A percentile compares a stretch with the other conserved stretches of the same genome.
Conservation (phyloP, 495 filamentous ascomycete genomes). For the Penicillium desertorum region DNA sequence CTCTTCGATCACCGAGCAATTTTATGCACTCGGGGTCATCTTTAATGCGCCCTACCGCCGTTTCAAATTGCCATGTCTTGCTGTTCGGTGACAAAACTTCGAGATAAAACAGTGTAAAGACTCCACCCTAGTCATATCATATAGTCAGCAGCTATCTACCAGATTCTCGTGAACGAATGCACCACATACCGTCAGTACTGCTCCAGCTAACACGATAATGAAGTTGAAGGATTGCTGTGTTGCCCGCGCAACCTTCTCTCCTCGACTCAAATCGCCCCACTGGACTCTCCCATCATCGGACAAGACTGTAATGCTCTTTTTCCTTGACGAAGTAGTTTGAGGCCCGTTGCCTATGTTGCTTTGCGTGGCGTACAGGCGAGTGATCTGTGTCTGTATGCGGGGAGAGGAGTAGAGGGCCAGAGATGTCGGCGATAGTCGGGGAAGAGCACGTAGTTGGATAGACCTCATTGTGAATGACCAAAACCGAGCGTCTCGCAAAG, state of each 20-base stretch:
- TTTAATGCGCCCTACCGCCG: constrained; percentile 76
- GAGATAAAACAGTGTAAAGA: constrained; percentile 74
- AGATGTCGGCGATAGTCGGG: constrained; percentile 18
- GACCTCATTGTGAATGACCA: constrained; percentile 20
- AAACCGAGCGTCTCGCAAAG: background rate
- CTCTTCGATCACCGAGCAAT: constrained; percentile 70
- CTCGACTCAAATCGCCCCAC: constrained; percentile 70
- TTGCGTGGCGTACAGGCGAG: constrained; percentile 55
- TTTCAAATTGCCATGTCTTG: constrained; percentile 84
- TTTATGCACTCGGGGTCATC: constrained; percentile 65
- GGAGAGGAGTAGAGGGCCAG: constrained; percentile 16
- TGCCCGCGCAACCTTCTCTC: constrained; percentile 81
- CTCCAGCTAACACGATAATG: constrained; percentile 69
- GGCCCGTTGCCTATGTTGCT: constrained; percentile 39
- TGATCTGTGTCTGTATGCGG: constrained; percentile 28
- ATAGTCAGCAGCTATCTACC: constrained; percentile 12
- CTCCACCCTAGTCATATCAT: constrained; percentile 57
- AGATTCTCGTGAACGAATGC: background rate
- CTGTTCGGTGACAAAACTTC: constrained; percentile 88
- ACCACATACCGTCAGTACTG: constrained; percentile 61
- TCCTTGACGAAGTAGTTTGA: constrained; percentile 29
- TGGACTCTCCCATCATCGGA: constrained; percentile 78
- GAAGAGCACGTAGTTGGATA: constrained; percentile 21
- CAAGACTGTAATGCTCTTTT: constrained; percentile 71
- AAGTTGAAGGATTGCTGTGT: constrained; percentile 92